phyloP scores from a whole-genome alignment of 1,284 basidiomycete species.

The Tremellales sp. region DNA sequence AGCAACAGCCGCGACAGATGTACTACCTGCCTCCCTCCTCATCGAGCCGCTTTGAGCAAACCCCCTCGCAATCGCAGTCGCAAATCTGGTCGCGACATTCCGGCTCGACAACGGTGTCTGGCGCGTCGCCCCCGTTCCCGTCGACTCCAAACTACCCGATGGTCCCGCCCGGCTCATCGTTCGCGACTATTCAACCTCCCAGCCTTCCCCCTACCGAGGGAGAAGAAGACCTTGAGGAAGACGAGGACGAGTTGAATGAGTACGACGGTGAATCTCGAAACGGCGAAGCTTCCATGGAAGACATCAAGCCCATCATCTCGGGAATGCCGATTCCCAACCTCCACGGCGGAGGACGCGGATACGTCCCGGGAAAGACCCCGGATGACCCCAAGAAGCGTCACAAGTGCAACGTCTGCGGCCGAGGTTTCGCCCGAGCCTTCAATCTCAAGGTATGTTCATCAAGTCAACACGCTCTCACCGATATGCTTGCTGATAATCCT shows the following conservation, averaged over 20 bases:
- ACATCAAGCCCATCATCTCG: conserved; percentile 16
- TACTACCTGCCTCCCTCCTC: no score
- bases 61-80: no score
- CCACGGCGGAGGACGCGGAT: conserved; percentile 47
- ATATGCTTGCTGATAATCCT: conserved; percentile 12
- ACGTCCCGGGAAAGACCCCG: conserved; percentile 48
- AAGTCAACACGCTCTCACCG: neutral
- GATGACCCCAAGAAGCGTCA: conserved; percentile 51
- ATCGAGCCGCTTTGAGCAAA: no score
- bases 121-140: conserved; percentile 24
- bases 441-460: conserved; percentile 45
- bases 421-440: conserved; percentile 49
- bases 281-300: conserved; percentile 10
- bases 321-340: conserved; percentile 36
- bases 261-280: conserved; percentile 7
- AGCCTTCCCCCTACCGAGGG: conserved; percentile 13
- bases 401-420: conserved; percentile 48
- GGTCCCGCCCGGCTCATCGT: conserved; percentile 9
- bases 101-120: conserved; percentile 17
- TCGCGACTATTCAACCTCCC: conserved; percentile 4
- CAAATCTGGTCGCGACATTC: conserved; percentile 18
- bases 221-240: conserved; percentile 17
- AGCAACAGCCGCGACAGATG: no score
- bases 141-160: conserved; percentile 26
- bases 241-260: conserved; percentile 22